Base-by-base conservation (phyloP, 1,284 basidiomycete species). In the Trichosporon inkin region DNA sequence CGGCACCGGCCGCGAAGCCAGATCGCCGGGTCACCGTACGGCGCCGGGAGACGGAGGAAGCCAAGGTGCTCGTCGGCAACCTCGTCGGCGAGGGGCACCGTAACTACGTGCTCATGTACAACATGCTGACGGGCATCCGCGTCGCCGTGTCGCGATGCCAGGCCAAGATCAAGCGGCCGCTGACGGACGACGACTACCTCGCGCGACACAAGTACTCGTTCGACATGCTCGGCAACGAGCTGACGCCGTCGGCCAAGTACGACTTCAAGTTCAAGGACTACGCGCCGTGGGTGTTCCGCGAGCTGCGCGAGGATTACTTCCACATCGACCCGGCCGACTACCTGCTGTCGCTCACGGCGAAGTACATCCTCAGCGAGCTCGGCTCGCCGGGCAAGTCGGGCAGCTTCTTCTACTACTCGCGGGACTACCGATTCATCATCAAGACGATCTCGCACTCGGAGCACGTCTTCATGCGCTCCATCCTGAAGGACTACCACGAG, bases 61-160 rank as follows among this genome's bases (percentile, higher is more conserved):
- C 84, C 52, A 80, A 81, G 57, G 88, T 89, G 11, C 80, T 96
- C 11, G 90, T 98, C 0, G 95, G 95, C 10, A 98, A 98, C 75
- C 78, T 98, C 67, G 97, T 99, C 65, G 91, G 91, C 38, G 94
- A 98, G 75, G 95, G 88, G 68, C 95, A 99, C 78, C 93, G 88
- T 77, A 99, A 99, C 81, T 99, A 98, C 71, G 91, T 98, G 62
- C 81, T 99, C 72, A 98, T 98, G 95, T 99, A 98, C 82, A 98
- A 99, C 81, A 99, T 99, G 95, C 83, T 99, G 70, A 99, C 95
- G 3, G 95, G 95, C 6, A 98, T 99, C 66, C 87, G 95, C 35
- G 94, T 94, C 68, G 94, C 89, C 53, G 92, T 91, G 68, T 98
- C 95, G 51, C 83, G 95, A 66, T 97, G 91, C 80, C 92, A 96